These are phyloP conservation scores for Fusarium equiseti DNA, from an alignment of 2,329 filamentous ascomycete species.

Conservation along the genomic window DNA sequence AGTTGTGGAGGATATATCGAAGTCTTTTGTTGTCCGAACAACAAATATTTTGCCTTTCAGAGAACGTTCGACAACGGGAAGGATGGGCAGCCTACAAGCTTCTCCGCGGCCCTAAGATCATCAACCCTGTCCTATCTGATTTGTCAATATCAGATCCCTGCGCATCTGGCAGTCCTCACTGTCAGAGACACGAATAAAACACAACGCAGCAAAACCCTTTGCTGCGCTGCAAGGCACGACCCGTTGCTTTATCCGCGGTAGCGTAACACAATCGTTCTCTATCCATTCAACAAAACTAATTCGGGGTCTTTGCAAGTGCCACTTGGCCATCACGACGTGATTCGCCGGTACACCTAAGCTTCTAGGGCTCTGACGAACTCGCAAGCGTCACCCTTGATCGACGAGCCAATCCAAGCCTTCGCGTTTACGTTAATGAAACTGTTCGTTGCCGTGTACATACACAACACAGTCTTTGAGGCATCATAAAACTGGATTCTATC, in stretches of 20 bases:
- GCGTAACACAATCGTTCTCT: constrained; percentile 24
- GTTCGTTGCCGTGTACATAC: constrained; percentile 26
- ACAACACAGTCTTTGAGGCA: background rate
- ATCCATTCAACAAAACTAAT: constrained; percentile 18
- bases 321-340: constrained; percentile 36
- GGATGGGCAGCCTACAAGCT: constrained; percentile 11
- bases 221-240: constrained; percentile 46
- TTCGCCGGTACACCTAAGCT: constrained; percentile 34
- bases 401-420: constrained; percentile 46
- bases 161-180: constrained; percentile 21
- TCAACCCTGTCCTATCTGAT: constrained; percentile 36
- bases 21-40: constrained; percentile 9
- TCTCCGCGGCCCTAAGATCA: constrained; percentile 43
- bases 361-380: constrained; percentile 29
- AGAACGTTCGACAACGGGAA: constrained; percentile 19
- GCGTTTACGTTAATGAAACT: constrained; percentile 47
- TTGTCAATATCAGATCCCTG: constrained; percentile 31
- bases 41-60: background rate
- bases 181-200: constrained; percentile 25
- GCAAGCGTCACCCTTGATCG: constrained; percentile 37
- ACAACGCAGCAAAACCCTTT: constrained; percentile 31
- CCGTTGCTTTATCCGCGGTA: constrained; percentile 34
- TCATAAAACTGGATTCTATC: background rate
- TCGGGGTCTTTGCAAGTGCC: constrained; percentile 27
- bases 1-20: background rate